phyloP scores from a whole-genome alignment of 768 basidiomycete species.

The Lentinus brumalis region DNA sequence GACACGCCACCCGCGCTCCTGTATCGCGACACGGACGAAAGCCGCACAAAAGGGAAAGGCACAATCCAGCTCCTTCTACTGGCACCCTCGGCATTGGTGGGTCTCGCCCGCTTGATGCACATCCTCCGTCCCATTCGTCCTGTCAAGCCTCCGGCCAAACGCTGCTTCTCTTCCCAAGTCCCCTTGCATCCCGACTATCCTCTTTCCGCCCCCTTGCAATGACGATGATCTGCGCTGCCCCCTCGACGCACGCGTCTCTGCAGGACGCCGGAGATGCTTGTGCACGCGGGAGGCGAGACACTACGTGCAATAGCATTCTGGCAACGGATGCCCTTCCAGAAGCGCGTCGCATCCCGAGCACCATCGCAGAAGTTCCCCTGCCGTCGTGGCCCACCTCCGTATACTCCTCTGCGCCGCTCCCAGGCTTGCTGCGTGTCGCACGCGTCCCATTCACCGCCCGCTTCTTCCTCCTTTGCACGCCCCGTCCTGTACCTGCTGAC shows the following conservation, averaged over 20 bases:
- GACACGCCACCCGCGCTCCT: constrained; percentile 1
- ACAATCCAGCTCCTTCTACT: background rate
- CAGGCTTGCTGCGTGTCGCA: background rate
- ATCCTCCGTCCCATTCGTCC: constrained; percentile 2
- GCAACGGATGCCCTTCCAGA: constrained; percentile 5
- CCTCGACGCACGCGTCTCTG: background rate
- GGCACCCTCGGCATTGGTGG: background rate
- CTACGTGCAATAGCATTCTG: constrained; percentile 4
- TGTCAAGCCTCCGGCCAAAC: constrained; percentile 1
- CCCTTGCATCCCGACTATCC: background rate
- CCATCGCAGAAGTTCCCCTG: constrained; percentile 9
- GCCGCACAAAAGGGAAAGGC: constrained; percentile 7
- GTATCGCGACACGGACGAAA: constrained; percentile 6
- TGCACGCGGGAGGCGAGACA: background rate
- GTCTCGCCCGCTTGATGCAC: constrained; percentile 9
- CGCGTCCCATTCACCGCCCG: background rate
- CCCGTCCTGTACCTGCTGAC: background rate
- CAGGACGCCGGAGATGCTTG: background rate
- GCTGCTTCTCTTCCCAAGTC: background rate
- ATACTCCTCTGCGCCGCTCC: constrained; percentile 5
- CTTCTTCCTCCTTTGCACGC: background rate
- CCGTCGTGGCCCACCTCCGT: constrained; percentile 12
- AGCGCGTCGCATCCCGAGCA: constrained; percentile 4
- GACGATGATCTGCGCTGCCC: constrained; percentile 18
- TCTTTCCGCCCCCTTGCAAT: constrained; percentile 6